Conservation (phyloP, 2,329 filamentous ascomycete species). For the Claviceps fusiformis region DNA sequence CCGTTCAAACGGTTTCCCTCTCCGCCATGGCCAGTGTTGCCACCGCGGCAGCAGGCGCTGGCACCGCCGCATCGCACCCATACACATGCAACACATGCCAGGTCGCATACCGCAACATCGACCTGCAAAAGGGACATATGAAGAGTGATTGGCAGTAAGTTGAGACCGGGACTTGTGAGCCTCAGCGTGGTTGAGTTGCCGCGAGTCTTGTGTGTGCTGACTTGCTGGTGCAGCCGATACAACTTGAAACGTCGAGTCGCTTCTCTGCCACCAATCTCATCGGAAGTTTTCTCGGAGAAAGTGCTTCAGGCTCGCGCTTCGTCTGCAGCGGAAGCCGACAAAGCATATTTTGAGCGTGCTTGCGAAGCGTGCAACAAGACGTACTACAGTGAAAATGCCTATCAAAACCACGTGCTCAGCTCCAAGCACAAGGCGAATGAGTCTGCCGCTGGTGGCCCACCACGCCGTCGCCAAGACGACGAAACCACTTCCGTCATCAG, state of each 20-base stretch:
- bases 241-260: slow-evolving; percentile 93
- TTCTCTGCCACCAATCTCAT: slow-evolving; percentile 76
- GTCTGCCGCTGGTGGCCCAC: slow-evolving; percentile 25
- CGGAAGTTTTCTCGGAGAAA: slow-evolving; percentile 90
- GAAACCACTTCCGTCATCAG: slow-evolving; percentile 74
- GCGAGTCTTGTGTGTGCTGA: not conserved
- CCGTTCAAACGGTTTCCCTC: not conserved
- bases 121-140: slow-evolving; percentile 92
- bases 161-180: slow-evolving; percentile 13
- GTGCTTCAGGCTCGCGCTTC: slow-evolving; percentile 81
- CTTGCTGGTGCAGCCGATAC: slow-evolving; percentile 51
- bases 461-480: slow-evolving; percentile 37
- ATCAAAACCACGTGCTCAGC: slow-evolving; percentile 80
- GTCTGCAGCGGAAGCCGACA: slow-evolving; percentile 71
- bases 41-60: slow-evolving; percentile 16
- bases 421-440: slow-evolving; percentile 65
- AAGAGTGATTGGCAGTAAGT: slow-evolving; percentile 96
- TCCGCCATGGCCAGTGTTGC: slow-evolving; percentile 32
- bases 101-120: slow-evolving; percentile 87
- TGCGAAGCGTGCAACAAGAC: slow-evolving; percentile 79
- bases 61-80: slow-evolving; percentile 50
- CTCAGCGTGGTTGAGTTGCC: not conserved
- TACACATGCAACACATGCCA: slow-evolving; percentile 98
- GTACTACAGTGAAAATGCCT: slow-evolving; percentile 95
- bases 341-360: slow-evolving; percentile 73